Percentiles rank a stretch among this genome's conserved stretches.
phyloP scores from a whole-genome alignment of 768 basidiomycete species.

The Cystofilobasidium macerans region DNA sequence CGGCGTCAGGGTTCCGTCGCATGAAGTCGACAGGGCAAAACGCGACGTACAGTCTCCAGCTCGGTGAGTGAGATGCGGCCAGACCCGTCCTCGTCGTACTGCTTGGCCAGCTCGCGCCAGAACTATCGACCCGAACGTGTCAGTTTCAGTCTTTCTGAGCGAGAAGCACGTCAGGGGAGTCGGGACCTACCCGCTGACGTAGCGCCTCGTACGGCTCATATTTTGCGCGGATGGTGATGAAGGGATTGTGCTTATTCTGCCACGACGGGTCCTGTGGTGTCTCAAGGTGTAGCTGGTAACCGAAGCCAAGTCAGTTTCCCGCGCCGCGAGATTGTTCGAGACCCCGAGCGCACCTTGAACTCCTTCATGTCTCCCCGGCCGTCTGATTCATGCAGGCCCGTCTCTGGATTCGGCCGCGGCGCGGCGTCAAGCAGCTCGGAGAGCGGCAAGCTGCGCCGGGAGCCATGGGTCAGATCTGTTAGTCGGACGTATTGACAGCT shows the following conservation, averaged over 20 bases:
- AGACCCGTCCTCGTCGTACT: constrained; percentile 83
- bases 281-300: constrained; percentile 45
- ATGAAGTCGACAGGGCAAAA: neutral
- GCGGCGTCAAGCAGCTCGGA: constrained; percentile 57
- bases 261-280: constrained; percentile 56
- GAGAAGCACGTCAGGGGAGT: neutral
- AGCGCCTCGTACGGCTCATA: constrained; percentile 76
- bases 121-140: no score
- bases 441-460: constrained; percentile 47
- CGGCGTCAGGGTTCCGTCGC: neutral
- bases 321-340: neutral
- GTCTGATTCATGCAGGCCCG: constrained; percentile 50
- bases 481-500: neutral
- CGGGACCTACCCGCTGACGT: constrained; percentile 29
- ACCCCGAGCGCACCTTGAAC: constrained; percentile 47
- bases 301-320: neutral
- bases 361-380: constrained; percentile 58
- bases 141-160: no score
- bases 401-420: constrained; percentile 49
- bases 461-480: neutral
- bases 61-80: constrained; percentile 65
- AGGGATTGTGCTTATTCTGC: constrained; percentile 62
- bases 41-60: constrained; percentile 20
- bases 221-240: constrained; percentile 54
- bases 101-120: constrained; percentile 76